phyloP scores from a whole-genome alignment of 2,329 filamentous ascomycete species.

The Catunica adiposa region DNA sequence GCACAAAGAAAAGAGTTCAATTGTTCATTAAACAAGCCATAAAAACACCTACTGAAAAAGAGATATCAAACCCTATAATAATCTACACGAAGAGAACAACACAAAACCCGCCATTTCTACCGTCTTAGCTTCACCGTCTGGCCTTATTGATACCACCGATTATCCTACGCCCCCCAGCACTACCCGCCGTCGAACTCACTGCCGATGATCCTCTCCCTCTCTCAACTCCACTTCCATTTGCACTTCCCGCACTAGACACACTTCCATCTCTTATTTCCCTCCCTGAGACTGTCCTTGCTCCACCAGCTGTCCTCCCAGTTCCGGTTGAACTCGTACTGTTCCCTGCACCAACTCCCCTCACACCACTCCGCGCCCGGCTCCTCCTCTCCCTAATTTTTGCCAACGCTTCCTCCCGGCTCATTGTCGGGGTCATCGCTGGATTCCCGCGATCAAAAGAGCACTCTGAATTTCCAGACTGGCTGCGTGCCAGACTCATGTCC shows the following conservation, averaged over 20 bases:
- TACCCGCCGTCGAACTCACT: not conserved
- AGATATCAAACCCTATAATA: no score
- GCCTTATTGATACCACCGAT: not conserved
- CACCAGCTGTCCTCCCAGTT: not conserved
- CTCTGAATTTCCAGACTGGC: constrained; percentile 15
- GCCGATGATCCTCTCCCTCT: not conserved
- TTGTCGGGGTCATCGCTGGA: constrained; percentile 45
- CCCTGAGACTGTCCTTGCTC: not conserved
- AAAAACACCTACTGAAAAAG: no score
- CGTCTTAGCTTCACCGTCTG: no score
- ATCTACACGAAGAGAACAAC: no score
- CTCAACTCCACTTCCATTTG: not conserved
- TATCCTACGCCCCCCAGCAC: not conserved
- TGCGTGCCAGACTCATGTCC: constrained; percentile 11
- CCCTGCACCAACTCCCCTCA: not conserved
- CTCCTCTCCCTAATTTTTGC: constrained; percentile 58
- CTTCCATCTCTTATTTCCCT: not conserved
- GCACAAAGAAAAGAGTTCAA: no score
- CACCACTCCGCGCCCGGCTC: constrained; percentile 46
- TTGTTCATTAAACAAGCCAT: no score
- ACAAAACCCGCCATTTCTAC: no score
- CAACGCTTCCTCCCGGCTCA: constrained; percentile 58
- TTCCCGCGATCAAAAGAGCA: constrained; percentile 36
- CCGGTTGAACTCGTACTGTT: no score
- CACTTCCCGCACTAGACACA: not conserved